Conservation (phyloP, 805 yeast species). For the Tetrapisispora arboricola region DNA sequence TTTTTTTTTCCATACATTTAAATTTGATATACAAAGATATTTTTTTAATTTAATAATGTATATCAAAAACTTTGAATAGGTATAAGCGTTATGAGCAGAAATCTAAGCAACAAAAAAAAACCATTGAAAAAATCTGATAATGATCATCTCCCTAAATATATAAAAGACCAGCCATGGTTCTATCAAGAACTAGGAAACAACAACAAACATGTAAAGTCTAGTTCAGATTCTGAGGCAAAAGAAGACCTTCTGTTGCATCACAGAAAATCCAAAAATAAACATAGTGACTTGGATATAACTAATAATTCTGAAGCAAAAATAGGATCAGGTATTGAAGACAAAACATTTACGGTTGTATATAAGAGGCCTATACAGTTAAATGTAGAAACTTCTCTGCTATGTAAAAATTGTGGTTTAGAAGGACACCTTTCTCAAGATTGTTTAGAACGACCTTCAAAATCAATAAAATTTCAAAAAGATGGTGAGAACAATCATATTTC, state of each 20-base stretch:
- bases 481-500: constrained; percentile 2
- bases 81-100: background rate
- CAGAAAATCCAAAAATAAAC: constrained; percentile 28
- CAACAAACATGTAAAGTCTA: background rate
- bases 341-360: constrained; percentile 12
- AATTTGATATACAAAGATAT: too few species aligned
- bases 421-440: constrained; percentile 46
- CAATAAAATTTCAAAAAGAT: constrained; percentile 7
- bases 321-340: constrained; percentile 51
- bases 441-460: constrained; percentile 43
- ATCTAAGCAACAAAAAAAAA: constrained; percentile 1
- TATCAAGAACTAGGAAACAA: constrained; percentile 10
- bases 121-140: constrained; percentile 6
- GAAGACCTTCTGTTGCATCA: constrained; percentile 45
- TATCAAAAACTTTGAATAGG: background rate
- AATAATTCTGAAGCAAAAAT: constrained; percentile 40
- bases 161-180: constrained; percentile 28
- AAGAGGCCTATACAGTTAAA: background rate
- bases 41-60: background rate
- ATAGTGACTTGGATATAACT: constrained; percentile 32
- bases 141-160: constrained; percentile 25
- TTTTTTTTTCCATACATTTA: too few species aligned
- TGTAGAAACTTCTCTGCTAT: constrained; percentile 13
- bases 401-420: constrained; percentile 50
- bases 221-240: background rate